Base-by-base conservation (phyloP, 495 filamentous ascomycete genomes). In the Alectoria sarmentosa region DNA sequence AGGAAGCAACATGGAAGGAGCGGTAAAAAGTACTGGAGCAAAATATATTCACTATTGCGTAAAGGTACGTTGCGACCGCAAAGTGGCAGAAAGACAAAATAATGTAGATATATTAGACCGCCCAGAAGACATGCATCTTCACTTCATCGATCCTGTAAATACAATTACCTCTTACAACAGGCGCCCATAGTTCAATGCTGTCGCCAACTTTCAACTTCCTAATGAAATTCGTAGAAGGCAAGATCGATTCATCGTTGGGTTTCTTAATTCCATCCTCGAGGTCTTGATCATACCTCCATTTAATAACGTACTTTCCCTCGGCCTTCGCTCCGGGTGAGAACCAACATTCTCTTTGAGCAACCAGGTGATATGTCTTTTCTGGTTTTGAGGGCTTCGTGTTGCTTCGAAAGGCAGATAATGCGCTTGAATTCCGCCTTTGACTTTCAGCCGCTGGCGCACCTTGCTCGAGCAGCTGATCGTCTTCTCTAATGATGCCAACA, bases 281-380 rank as follows among this genome's bases (percentile, higher is more conserved):
- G 7, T 55, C 28, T 34, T 55, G 30, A 7, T 55, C 52, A 34
- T 34, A 7, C 34, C 30, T 55, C 52, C 14, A 36, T 2, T 34
- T 55, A 10, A 55, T 21, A 21, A 55, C 30, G 17, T 55, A 55
- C 17, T 55, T 55, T 19, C 52, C 30, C 52, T 55, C 52, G 4
- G 52, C 52, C 52, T 55, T 55, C 6, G 30, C 52, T 55, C 10
- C 6, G 1, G 52, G 15, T 55, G 52, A 55, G 30, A 55, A 55
- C 52, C 52, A 34, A 34, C 52, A 55, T 10, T 55, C 52, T 21
- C 28, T 55, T 55, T 55, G 52, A 34, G 52, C 30, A 10, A 55
- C 30, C 52, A 55, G 28, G 26, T 55, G 52, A 34, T 55, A 30
- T 34, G 28, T 19, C 30, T 34, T 55, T 2, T 21, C 52, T 34